Conservation (phyloP, 768 basidiomycete species). For the Calvatia gigantea region DNA sequence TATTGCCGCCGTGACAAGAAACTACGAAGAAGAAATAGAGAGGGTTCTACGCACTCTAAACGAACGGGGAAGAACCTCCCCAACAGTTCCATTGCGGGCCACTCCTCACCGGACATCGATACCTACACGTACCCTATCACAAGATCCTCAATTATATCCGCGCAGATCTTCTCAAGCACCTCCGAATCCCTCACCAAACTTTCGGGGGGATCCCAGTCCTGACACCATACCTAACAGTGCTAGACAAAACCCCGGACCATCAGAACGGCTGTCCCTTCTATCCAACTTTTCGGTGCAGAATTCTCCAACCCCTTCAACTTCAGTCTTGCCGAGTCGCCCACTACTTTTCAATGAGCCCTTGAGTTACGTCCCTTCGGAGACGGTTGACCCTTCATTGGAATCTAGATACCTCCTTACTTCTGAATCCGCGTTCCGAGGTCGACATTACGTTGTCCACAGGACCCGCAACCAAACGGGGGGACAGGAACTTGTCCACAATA, state of each 20-base stretch:
- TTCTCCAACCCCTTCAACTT: slow-evolving; percentile 31
- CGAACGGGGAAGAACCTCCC: neutral
- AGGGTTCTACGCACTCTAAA: neutral
- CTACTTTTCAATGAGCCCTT: slow-evolving; percentile 39
- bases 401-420: slow-evolving; percentile 7
- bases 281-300: slow-evolving; percentile 40
- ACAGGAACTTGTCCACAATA: slow-evolving; percentile 36
- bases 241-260: slow-evolving; percentile 15
- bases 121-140: slow-evolving; percentile 9
- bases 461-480: slow-evolving; percentile 32
- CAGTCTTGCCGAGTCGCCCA: slow-evolving; percentile 23
- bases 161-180: slow-evolving; percentile 9
- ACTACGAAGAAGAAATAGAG: slow-evolving; percentile 8
- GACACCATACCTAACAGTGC: neutral
- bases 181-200: neutral
- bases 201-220: slow-evolving; percentile 3
- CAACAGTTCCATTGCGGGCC: neutral
- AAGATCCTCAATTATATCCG: slow-evolving; percentile 3
- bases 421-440: slow-evolving; percentile 17
- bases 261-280: slow-evolving; percentile 34
- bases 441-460: slow-evolving; percentile 34
- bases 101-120: neutral
- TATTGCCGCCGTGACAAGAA: slow-evolving; percentile 10
- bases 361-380: slow-evolving; percentile 25
- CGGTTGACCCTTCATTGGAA: slow-evolving; percentile 5